Conservation (phyloP, 306 rosid genomes). For the Quercus engelmannii region DNA sequence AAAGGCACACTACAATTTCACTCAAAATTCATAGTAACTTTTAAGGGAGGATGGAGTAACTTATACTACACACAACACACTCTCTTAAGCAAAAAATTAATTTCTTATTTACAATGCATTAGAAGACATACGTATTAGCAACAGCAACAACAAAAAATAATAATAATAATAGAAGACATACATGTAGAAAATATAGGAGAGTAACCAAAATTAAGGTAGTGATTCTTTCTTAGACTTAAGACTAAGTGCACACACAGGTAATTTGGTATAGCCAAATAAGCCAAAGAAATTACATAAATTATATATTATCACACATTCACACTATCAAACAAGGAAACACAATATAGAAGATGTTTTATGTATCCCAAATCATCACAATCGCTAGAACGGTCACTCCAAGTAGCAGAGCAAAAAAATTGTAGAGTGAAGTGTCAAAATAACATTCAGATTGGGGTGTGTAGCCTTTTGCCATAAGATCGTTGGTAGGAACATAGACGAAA, state of each 20-base stretch:
- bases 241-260: too few species aligned
- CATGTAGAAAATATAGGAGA: not conserved
- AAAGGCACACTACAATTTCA: accelerated
- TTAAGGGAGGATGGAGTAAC: accelerated
- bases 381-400: constrained; percentile 65
- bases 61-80: not conserved
- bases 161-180: not conserved
- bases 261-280: too few species aligned
- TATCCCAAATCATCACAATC: constrained; percentile 73
- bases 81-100: not conserved
- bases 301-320: too few species aligned
- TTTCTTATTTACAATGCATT: not conserved
- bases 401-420: constrained; percentile 61
- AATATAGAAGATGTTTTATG: not conserved
- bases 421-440: constrained; percentile 48
- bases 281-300: too few species aligned
- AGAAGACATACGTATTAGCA: not conserved
- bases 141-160: not conserved
- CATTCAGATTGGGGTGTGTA: constrained; percentile 36
- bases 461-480: constrained; percentile 70
- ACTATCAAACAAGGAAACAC: not conserved
- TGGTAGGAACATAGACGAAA: constrained; percentile 67
- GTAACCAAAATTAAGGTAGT: too few species aligned
- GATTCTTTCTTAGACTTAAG: too few species aligned
- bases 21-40: too few species aligned